A percentile compares a stretch with the other conserved stretches of the same genome.
phyloP scores from a whole-genome alignment of 495 filamentous ascomycete species.

The Trichocladium antarcticum region DNA sequence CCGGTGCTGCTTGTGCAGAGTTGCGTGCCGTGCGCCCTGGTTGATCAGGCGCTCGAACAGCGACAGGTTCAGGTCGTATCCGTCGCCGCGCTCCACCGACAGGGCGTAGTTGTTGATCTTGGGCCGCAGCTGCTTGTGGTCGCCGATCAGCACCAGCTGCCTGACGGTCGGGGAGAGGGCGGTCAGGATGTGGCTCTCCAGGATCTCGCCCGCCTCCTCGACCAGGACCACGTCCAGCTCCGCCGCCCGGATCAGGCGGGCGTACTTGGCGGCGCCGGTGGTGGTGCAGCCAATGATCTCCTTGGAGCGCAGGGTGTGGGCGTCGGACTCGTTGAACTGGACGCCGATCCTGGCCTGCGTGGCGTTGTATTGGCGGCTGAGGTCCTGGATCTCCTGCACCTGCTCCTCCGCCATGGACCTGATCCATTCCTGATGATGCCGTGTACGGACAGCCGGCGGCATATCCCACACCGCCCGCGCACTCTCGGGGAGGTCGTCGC shows the following conservation, averaged over 20 bases:
- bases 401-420: slow-evolving; percentile 41
- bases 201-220: slow-evolving; percentile 72
- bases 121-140: slow-evolving; percentile 67
- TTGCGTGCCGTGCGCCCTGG: slow-evolving; percentile 43
- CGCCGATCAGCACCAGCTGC: slow-evolving; percentile 64
- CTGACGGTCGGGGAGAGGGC: slow-evolving; percentile 48
- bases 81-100: slow-evolving; percentile 54
- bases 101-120: slow-evolving; percentile 56
- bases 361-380: slow-evolving; percentile 34
- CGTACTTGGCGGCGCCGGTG: slow-evolving; percentile 57
- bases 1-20: slow-evolving; percentile 52
- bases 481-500: slow-evolving; percentile 13
- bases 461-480: slow-evolving; percentile 46
- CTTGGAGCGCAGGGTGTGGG: slow-evolving; percentile 41
- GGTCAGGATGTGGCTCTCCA: slow-evolving; percentile 60
- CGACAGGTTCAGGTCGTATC: slow-evolving; percentile 59
- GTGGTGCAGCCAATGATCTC: slow-evolving; percentile 67
- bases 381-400: slow-evolving; percentile 28
- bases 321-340: slow-evolving; percentile 36
- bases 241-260: slow-evolving; percentile 40
- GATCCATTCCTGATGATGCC: slow-evolving; percentile 38
- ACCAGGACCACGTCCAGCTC: slow-evolving; percentile 49
- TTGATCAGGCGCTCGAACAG: slow-evolving; percentile 61
- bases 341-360: slow-evolving; percentile 30
- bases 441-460: slow-evolving; percentile 25